phyloP scores from a whole-genome alignment of 2,329 filamentous ascomycete species.

The Cercospora beticola region DNA sequence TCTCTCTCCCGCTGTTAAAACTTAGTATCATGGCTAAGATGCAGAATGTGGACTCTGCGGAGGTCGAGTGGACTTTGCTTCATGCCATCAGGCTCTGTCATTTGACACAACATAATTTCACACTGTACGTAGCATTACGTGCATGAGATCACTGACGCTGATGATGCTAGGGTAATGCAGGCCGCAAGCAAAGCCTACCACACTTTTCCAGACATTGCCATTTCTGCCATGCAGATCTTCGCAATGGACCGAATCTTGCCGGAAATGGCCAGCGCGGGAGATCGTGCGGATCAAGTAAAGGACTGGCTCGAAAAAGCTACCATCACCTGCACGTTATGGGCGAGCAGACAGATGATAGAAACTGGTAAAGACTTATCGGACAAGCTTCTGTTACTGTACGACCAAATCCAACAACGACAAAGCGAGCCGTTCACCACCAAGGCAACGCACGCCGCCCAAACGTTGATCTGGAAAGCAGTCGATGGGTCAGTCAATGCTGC shows the following conservation, averaged over 20 bases:
- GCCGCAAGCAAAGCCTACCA: slow-evolving; percentile 65
- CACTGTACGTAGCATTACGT: slow-evolving; percentile 44
- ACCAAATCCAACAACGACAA: slow-evolving; percentile 49
- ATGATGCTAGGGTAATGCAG: slow-evolving; percentile 55
- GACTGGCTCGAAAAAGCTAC: slow-evolving; percentile 69
- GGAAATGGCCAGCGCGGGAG: slow-evolving; percentile 38
- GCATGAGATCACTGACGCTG: neutral
- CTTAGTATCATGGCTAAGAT: slow-evolving; percentile 64
- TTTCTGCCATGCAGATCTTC: slow-evolving; percentile 60
- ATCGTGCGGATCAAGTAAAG: slow-evolving; percentile 34
- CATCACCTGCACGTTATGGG: slow-evolving; percentile 67
- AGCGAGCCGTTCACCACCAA: slow-evolving; percentile 55
- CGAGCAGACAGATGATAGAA: slow-evolving; percentile 47
- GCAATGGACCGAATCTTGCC: slow-evolving; percentile 57
- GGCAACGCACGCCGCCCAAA: slow-evolving; percentile 67
- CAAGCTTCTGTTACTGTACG: slow-evolving; percentile 46
- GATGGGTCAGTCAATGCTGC: neutral
- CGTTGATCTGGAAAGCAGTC: slow-evolving; percentile 71
- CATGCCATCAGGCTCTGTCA: slow-evolving; percentile 62
- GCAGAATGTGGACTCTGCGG: slow-evolving; percentile 38
- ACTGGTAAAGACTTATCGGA: slow-evolving; percentile 34
- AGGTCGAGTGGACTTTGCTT: slow-evolving; percentile 54
- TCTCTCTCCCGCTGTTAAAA: slow-evolving; percentile 65
- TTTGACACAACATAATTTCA: slow-evolving; percentile 64
- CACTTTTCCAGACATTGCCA: slow-evolving; percentile 5